Evolutionary conservation across 2,329 filamentous ascomycete species (phyloP), one percentile per base, ranked within the genome.

Genomic region (Mycosphaerella sp.): DNA sequence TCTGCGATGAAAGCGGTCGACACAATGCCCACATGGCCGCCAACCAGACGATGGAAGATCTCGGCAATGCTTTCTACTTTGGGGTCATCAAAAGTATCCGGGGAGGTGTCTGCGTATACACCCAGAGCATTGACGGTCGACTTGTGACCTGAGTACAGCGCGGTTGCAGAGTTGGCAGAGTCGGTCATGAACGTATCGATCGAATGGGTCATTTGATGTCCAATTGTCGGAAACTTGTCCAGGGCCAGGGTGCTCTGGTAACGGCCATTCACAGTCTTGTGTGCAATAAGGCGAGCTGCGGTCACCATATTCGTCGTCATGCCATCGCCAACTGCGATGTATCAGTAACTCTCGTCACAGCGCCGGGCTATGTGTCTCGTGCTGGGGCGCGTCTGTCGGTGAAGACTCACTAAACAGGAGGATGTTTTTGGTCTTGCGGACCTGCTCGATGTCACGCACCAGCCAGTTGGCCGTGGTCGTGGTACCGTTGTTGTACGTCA

Each of bases 121-220:
- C 85, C 86, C 72, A 93, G 80, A 29, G 86, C 86, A 66, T 93
- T 91, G 61, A 92, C 87, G 0, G 83, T 86, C 65, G 82, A 86
- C 78, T 93, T 93, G 76, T 93, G 88, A 42, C 89, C 89, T 23
- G 81, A 83, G 74, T 92, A 93, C 14, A 93, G 76, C 12, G 88
- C 86, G 42, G 85, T 88, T 3, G 88, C 88, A 4, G 85, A 89
- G 73, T 93, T 93, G 72, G 89, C 89, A 57, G 85, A 89, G 70
- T 93, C 88, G 38, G 88, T 93, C 67, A 93, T 92, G 77, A 87
- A 92, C 47, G 73, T 47, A 23, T 92, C 87, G 66, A 93, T 82
- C 1, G 87, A 91, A 72, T 92, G 87, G 9, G 88, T 91, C 79
- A 93, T 92, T 73, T 92, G 88, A 70, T 95, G 89, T 17, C 89